Percentiles rank a stretch among this genome's conserved stretches.
phyloP scores from a whole-genome alignment of 192 early-diverging fungal species.

The Coemansia sp. region DNA sequence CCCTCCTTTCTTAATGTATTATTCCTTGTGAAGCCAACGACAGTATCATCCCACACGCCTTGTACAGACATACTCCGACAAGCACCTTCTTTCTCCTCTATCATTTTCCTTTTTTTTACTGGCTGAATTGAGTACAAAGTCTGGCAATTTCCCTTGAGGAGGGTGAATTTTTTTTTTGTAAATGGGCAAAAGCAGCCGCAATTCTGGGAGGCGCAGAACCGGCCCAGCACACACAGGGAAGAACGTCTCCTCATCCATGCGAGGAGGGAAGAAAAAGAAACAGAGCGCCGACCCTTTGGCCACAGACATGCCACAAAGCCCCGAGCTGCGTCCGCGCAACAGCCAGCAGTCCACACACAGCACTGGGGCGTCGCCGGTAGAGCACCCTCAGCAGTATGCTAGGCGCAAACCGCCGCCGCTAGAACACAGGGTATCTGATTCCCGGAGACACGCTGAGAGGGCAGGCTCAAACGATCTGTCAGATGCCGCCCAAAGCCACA shows the following conservation, averaged over 20 bases:
- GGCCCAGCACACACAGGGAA: conserved; percentile 2
- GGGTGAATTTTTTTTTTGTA: neutral
- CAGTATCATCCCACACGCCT: too few relatives aligned
- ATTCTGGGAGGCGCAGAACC: conserved; percentile 23
- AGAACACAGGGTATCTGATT: neutral
- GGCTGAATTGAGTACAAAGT: too few relatives aligned
- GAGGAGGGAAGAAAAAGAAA: neutral
- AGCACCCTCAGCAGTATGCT: neutral
- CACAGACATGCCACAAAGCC: neutral
- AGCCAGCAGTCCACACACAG: neutral
- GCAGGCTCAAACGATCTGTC: neutral
- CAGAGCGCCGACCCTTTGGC: neutral
- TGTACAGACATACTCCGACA: too few relatives aligned
- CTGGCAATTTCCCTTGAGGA: too few relatives aligned
- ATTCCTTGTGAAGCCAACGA: too few relatives aligned
- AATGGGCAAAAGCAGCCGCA: conserved; percentile 29
- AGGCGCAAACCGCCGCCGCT: neutral
- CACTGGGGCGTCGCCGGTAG: neutral
- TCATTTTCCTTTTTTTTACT: too few relatives aligned
- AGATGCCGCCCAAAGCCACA: neutral
- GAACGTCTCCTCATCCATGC: neutral
- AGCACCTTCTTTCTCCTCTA: too few relatives aligned
- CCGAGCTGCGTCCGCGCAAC: neutral
- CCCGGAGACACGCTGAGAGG: neutral
- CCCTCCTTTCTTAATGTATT: too few relatives aligned